Percentiles rank a stretch among this genome's conserved stretches.
Evolutionary conservation across 2,329 filamentous ascomycete genomes (phyloP).

Genomic region (Pseudogymnoascus sp.): DNA sequence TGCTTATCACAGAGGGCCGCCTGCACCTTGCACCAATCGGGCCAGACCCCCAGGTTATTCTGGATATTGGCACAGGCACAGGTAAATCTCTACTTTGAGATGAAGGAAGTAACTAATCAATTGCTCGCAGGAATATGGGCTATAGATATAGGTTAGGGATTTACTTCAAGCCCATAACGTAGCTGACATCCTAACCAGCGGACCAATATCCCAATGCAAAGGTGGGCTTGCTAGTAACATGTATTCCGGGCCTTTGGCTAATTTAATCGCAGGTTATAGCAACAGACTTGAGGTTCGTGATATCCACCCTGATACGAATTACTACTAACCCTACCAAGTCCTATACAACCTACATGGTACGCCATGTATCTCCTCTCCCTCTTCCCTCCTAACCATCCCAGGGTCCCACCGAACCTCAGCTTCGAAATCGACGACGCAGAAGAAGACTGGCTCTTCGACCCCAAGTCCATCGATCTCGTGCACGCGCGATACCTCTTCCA

Average conservation of each 20-base stretch:
- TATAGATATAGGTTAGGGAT: conserved; percentile 14
- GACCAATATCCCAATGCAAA: background rate
- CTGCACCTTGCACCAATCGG: conserved; percentile 2
- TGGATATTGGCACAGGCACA: conserved; percentile 15
- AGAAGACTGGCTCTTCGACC: conserved; percentile 38
- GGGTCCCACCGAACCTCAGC: conserved; percentile 40
- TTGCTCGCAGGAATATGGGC: conserved; percentile 13
- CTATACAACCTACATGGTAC: background rate
- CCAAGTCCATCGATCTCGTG: conserved; percentile 40
- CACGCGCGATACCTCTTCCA: conserved; percentile 33
- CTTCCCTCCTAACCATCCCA: background rate
- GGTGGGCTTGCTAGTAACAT: background rate
- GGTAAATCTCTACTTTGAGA: background rate
- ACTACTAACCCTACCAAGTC: background rate
- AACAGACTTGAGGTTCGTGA: background rate
- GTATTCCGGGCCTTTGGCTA: background rate
- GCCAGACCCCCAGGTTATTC: conserved; percentile 1
- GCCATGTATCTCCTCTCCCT: background rate
- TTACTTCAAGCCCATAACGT: background rate
- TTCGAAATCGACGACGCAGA: conserved; percentile 46
- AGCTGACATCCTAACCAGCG: background rate
- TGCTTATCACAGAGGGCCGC: conserved; percentile 10
- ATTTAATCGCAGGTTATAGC: background rate
- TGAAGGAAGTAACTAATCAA: background rate
- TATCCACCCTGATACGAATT: background rate